Percentiles rank a stretch among this genome's conserved stretches.
Conservation (phyloP, 148 eudicot genomes). For the Fagopyrum homotropicum region DNA sequence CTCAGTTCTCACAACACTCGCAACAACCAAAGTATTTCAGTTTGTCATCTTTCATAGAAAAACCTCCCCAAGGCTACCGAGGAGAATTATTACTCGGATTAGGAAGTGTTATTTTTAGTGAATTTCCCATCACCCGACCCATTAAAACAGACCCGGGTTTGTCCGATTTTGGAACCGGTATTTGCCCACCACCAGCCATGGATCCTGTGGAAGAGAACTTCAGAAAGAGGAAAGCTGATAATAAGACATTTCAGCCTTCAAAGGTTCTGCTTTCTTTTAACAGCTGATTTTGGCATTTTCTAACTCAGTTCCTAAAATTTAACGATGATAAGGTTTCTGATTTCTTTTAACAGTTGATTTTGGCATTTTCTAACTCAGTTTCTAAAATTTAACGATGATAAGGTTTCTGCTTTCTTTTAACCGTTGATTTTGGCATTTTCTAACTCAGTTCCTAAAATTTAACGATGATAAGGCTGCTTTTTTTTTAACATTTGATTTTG, state of each 20-base stretch:
- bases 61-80: neutral
- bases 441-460: no score
- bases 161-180: constrained; percentile 23
- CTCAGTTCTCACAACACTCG: constrained; percentile 10
- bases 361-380: neutral
- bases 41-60: constrained; percentile 16
- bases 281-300: neutral
- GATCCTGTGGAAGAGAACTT: constrained; percentile 32
- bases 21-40: constrained; percentile 24
- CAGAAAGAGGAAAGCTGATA: constrained; percentile 78
- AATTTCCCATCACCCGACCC: constrained; percentile 23
- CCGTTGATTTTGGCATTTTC: no score
- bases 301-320: neutral
- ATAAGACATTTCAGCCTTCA: constrained; percentile 19
- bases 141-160: constrained; percentile 52
- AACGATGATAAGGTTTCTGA: neutral
- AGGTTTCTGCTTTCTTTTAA: constrained; percentile 12
- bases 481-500: neutral
- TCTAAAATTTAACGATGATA: no score
- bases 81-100: neutral
- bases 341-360: neutral
- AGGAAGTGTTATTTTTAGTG: constrained; percentile 1
- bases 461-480: no score
- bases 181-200: constrained; percentile 39
- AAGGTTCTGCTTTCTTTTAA: constrained; percentile 33